phyloP scores from a whole-genome alignment of 1,284 basidiomycete species.

The Fomitopsis palustris region DNA sequence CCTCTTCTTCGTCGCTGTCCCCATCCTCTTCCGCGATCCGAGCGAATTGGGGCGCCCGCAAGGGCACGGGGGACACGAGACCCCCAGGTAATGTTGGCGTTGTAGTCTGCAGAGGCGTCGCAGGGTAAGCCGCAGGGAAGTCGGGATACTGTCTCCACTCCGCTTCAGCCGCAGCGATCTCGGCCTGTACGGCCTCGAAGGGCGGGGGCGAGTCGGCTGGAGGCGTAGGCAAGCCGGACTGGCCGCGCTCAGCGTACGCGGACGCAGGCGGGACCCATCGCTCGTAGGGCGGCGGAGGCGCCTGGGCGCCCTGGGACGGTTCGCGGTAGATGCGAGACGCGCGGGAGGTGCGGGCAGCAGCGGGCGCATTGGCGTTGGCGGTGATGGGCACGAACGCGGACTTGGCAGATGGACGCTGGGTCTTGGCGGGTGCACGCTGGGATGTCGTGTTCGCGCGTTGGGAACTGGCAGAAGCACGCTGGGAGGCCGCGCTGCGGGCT shows the following conservation, averaged over 20 bases:
- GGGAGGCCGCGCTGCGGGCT: background rate
- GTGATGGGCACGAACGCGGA: background rate
- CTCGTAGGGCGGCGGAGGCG: slow-evolving; percentile 24
- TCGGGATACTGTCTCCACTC: slow-evolving; percentile 47
- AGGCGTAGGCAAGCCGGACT: slow-evolving; percentile 16
- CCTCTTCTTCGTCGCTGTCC: slow-evolving; percentile 11
- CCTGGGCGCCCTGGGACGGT: slow-evolving; percentile 10
- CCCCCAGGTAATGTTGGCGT: slow-evolving; percentile 11
- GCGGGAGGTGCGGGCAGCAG: background rate
- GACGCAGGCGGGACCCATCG: slow-evolving; percentile 39
- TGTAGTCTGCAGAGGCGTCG: slow-evolving; percentile 17
- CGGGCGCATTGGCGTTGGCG: slow-evolving; percentile 2
- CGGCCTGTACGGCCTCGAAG: slow-evolving; percentile 6
- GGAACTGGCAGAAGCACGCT: background rate
- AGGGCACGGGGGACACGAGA: slow-evolving; percentile 17
- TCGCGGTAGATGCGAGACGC: background rate
- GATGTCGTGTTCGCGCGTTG: background rate
- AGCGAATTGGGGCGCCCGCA: slow-evolving; percentile 21
- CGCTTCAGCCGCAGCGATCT: slow-evolving; percentile 11
- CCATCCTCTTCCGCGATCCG: slow-evolving; percentile 27
- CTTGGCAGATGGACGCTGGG: background rate
- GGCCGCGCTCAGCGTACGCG: slow-evolving; percentile 22
- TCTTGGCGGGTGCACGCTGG: no score
- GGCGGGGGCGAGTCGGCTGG: slow-evolving; percentile 20
- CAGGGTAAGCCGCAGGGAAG: slow-evolving; percentile 46